Evolutionary conservation across 2,329 filamentous ascomycete genomes (phyloP), one percentile per base, ranked within the genome.

Genomic region (Ceratocystis variospora): DNA sequence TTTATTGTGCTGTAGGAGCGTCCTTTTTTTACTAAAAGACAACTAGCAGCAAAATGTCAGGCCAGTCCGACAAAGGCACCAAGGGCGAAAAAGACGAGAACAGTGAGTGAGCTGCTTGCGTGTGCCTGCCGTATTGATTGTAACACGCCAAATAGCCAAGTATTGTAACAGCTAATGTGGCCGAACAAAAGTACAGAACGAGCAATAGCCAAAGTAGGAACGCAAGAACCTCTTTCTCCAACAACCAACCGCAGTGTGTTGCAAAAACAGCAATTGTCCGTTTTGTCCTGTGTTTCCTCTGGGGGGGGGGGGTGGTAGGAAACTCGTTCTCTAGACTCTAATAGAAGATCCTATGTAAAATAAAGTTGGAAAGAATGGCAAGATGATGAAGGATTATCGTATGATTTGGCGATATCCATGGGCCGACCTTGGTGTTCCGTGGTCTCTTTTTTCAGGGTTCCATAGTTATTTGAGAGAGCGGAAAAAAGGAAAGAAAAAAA

Each of bases 281-380:
- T 41, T 41, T 41, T 41, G 37, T 15, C 37, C 12, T 41, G 37
- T 41, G 37, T 41, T 41, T 41, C 37, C 37, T 41, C 12, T 41
- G 3, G 37, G 12, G 37, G 37, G 37, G 12, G 10, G 37, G 37
- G 10, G 37, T 15, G 22, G 22, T 1, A 53, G 48, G 48, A 53
- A 53, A 53, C 22, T 12, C 46, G 19, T 15, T 15, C 50, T 55
- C 22, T 28, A 5, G 4, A 3, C 19, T 37, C 28, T 59, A 37
- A n/a, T 31, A 59, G 3, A 15, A 37, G 37, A 59, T 59, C 55
- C 55, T 19, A 17, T 37, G 15, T 8, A 4, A 59, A 69, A 70
- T 68, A 68, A 53, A 66, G 61, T 68, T 68, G 66, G 63, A 63
- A 68, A 65, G 62, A 59, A 65, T 67, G 62, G 55, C 66, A 67